These are phyloP conservation scores for Diospyros lotus DNA, from an alignment of 148 eudicot genomes.

Conservation along the genomic window DNA sequence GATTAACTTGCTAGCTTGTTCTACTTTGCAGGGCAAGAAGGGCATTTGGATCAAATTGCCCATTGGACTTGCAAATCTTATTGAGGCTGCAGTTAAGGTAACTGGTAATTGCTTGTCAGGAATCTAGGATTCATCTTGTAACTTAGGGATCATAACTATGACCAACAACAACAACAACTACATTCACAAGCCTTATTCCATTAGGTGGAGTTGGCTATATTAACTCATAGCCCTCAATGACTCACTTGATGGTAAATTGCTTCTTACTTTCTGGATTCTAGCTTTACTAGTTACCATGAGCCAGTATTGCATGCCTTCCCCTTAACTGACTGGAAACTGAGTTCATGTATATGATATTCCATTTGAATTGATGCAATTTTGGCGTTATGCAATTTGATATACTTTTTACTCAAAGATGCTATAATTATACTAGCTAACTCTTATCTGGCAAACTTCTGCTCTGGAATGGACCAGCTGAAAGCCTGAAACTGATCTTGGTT, in stretches of 20 bases:
- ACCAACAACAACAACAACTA: background rate
- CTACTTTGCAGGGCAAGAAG: slow-evolving; percentile 56
- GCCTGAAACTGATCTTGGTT: background rate
- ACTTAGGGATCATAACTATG: background rate
- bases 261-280: background rate
- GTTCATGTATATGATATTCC: too few relatives aligned
- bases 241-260: background rate
- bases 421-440: background rate
- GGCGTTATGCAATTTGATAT: background rate
- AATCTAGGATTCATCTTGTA: background rate
- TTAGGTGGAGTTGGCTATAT: too few relatives aligned
- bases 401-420: background rate
- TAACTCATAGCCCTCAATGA: too few relatives aligned
- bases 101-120: background rate
- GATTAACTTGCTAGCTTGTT: background rate
- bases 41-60: slow-evolving; percentile 86
- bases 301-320: too few relatives aligned
- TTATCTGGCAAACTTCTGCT: background rate
- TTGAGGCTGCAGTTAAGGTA: slow-evolving; percentile 71
- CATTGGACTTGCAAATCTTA: slow-evolving; percentile 54
- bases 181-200: too few relatives aligned
- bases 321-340: too few relatives aligned
- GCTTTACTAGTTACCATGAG: background rate
- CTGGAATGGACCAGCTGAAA: background rate
- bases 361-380: too few relatives aligned